Evolutionary conservation across 768 basidiomycete species (phyloP).

Genomic region (Mycena metata): DNA sequence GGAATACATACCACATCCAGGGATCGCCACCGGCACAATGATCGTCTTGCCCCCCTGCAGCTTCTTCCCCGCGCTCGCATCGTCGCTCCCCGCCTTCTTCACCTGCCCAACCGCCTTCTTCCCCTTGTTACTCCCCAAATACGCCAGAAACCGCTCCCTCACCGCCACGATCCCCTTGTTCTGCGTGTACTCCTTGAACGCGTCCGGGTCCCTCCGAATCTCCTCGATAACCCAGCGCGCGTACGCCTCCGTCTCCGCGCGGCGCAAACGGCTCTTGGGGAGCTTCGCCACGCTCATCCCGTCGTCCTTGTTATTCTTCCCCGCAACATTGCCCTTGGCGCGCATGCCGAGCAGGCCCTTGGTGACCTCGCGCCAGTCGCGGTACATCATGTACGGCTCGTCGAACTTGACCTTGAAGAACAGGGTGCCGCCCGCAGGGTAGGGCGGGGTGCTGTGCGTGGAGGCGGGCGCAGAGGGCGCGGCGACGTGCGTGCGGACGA

Average conservation of each 20-base stretch:
- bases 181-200: conserved; percentile 74
- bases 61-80: no score
- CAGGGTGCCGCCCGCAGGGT: conserved; percentile 85
- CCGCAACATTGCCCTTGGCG: conserved; percentile 47
- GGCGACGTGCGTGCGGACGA: conserved; percentile 73
- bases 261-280: conserved; percentile 76
- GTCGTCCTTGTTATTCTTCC: conserved; percentile 43
- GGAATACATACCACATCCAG: conserved; percentile 84
- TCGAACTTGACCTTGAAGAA: conserved; percentile 99
- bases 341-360: conserved; percentile 69
- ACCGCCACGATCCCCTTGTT: conserved; percentile 90
- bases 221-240: conserved; percentile 86
- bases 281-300: conserved; percentile 49
- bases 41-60: conserved; percentile 77
- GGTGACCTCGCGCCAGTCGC: conserved; percentile 97
- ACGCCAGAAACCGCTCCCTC: conserved; percentile 82
- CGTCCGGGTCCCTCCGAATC: conserved; percentile 69
- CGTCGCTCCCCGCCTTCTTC: background rate
- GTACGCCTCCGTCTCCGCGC: conserved; percentile 85
- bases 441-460: conserved; percentile 60
- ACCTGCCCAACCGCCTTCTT: conserved; percentile 48
- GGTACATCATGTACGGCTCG: conserved; percentile 98
- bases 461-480: background rate
- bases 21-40: conserved; percentile 90
- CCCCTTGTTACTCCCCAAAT: conserved; percentile 68